These are phyloP conservation scores for Trichosanthes truncata DNA, from an alignment of 306 rosid species.

Conservation along the genomic window DNA sequence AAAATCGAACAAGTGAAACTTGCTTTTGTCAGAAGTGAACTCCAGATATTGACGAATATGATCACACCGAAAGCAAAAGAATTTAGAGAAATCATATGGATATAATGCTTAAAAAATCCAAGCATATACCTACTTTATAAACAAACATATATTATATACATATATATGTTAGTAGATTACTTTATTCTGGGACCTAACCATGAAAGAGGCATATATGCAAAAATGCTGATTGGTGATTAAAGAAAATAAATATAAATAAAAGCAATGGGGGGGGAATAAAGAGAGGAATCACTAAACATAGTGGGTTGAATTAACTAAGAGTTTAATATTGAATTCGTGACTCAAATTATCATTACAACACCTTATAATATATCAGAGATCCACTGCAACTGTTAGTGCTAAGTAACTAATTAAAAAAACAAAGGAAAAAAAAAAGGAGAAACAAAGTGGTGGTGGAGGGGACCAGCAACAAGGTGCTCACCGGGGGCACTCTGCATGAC, in stretches of 20 bases:
- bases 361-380: neutral
- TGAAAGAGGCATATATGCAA: constrained; percentile 1
- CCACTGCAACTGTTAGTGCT: neutral
- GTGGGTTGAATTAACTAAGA: constrained; percentile 1
- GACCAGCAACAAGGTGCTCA: constrained; percentile 3
- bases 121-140: neutral
- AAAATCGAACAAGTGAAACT: neutral
- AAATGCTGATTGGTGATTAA: neutral
- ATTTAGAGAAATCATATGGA: neutral
- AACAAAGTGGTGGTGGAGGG: neutral
- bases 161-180: neutral
- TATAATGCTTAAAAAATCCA: neutral
- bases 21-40: neutral
- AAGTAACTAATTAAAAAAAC: neutral
- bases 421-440: no score
- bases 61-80: constrained; percentile 6
- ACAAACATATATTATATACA: neutral
- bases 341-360: constrained; percentile 7
- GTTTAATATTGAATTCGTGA: constrained; percentile 5
- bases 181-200: neutral
- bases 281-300: constrained; percentile 5
- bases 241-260: neutral
- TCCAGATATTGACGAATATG: neutral
- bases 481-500: constrained; percentile 3
- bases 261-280: neutral